Evolutionary conservation across 768 basidiomycete genomes (phyloP).

Genomic region (Imleria badia): DNA sequence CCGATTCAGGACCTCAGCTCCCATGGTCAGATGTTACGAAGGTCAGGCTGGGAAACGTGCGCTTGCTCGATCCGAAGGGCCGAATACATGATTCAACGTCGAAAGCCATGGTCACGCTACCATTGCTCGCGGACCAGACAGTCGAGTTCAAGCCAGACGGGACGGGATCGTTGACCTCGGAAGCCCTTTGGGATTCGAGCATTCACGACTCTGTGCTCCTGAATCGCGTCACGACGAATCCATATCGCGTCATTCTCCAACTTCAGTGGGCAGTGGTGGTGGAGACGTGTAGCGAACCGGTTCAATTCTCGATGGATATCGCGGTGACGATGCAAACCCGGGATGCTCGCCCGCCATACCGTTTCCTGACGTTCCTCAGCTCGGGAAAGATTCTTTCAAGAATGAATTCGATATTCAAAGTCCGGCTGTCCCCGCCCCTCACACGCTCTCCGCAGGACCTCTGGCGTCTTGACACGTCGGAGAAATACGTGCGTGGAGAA

Average conservation of each 20-base stretch:
- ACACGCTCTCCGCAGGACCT: constrained; percentile 86
- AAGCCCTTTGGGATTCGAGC: constrained; percentile 91
- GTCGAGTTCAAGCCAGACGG: constrained; percentile 85
- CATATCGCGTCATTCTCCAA: constrained; percentile 79
- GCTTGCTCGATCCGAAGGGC: constrained; percentile 82
- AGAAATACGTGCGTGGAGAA: constrained; percentile 94
- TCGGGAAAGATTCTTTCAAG: constrained; percentile 75
- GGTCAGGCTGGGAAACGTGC: constrained; percentile 78
- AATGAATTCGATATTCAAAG: constrained; percentile 80
- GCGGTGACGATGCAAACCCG: constrained; percentile 81
- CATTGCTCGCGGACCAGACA: constrained; percentile 67
- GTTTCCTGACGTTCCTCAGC: constrained; percentile 72
- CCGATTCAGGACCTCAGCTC: constrained; percentile 86
- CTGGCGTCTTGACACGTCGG: constrained; percentile 93
- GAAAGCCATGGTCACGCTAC: constrained; percentile 68
- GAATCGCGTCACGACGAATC: constrained; percentile 77
- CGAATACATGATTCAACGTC: constrained; percentile 77
- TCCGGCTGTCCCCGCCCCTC: constrained; percentile 78
- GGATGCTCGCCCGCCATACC: constrained; percentile 82
- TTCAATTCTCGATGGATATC: constrained; percentile 87
- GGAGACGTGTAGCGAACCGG: constrained; percentile 81
- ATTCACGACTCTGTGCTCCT: constrained; percentile 83
- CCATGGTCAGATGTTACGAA: constrained; percentile 82
- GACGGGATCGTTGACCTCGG: constrained; percentile 64
- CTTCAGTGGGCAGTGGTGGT: constrained; percentile 76